Conservation (phyloP, 2,329 filamentous ascomycete genomes). For the Penicillium sp. region DNA sequence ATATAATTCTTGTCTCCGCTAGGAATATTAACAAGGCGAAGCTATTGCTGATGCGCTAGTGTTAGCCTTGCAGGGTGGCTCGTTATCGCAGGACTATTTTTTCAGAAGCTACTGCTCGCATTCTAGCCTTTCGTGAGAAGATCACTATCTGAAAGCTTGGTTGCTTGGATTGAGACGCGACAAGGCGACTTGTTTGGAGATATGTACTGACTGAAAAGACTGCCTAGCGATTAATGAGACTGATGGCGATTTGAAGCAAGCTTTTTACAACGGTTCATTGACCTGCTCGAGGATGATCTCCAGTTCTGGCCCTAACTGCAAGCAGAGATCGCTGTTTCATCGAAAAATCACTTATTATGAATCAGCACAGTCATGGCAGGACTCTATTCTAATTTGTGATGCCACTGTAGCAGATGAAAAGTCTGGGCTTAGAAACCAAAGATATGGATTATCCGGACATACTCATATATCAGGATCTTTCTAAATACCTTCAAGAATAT, state of each 20-base stretch:
- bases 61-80: conserved; percentile 25
- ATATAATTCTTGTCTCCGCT: conserved; percentile 36
- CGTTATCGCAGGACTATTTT: conserved; percentile 18
- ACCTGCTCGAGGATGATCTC: too few species aligned
- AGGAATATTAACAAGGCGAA: conserved; percentile 36
- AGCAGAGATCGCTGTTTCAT: too few species aligned
- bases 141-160: conserved; percentile 1
- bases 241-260: neutral
- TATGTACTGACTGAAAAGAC: neutral
- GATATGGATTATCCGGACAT: too few species aligned
- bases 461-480: too few species aligned
- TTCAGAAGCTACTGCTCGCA: conserved; percentile 22
- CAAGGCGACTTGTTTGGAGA: neutral
- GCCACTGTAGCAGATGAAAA: too few species aligned
- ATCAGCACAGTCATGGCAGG: too few species aligned
- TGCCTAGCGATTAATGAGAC: neutral
- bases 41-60: conserved; percentile 27
- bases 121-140: conserved; percentile 21
- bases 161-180: neutral
- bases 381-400: too few species aligned
- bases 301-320: too few species aligned
- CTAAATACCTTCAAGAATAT: too few species aligned
- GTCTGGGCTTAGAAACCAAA: too few species aligned
- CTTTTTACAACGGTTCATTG: too few species aligned
- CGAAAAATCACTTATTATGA: too few species aligned